These are phyloP conservation scores for Pythium plurisporium DNA, from an alignment of 352 stramenopile species.

Conservation along the genomic window DNA sequence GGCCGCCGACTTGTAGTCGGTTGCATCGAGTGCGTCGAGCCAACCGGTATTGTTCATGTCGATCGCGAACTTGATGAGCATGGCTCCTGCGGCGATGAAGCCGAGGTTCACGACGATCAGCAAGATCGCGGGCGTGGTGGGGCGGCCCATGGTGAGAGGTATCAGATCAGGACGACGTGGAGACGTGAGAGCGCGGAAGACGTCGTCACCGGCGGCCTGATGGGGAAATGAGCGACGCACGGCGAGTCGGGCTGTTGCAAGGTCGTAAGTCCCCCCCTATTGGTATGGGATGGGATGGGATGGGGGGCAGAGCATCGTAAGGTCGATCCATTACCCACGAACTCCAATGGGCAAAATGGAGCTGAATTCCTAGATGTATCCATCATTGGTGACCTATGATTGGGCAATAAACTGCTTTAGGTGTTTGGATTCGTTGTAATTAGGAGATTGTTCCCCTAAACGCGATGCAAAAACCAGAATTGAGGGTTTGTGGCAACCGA, in stretches of 20 bases:
- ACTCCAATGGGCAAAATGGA: not conserved
- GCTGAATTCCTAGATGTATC: constrained; percentile 1
- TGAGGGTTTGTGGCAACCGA: not conserved
- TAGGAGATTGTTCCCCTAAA: not conserved
- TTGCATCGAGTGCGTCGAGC: constrained; percentile 67
- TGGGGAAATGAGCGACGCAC: not conserved
- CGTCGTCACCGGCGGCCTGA: not conserved
- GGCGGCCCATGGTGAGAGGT: constrained; percentile 13
- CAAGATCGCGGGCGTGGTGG: constrained; percentile 46
- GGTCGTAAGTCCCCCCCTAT: no score
- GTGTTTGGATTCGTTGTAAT: constrained; percentile 4
- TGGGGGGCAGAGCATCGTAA: not conserved
- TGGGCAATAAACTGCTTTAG: not conserved
- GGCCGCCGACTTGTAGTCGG: constrained; percentile 56
- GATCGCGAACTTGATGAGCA: constrained; percentile 62
- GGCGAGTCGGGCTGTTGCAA: not conserved
- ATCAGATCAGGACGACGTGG: not conserved
- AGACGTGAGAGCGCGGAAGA: no score
- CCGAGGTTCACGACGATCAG: constrained; percentile 75
- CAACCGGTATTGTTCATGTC: constrained; percentile 61
- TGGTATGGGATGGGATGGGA: not conserved
- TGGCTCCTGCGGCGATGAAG: constrained; percentile 55
- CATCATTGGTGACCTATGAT: not conserved
- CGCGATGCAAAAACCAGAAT: constrained; percentile 3
- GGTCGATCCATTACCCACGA: not conserved